Evolutionary conservation across 345 rosid genomes (phyloP), one percentile per base, ranked within the genome.

Genomic region (Eucalyptus erythrocorys): DNA sequence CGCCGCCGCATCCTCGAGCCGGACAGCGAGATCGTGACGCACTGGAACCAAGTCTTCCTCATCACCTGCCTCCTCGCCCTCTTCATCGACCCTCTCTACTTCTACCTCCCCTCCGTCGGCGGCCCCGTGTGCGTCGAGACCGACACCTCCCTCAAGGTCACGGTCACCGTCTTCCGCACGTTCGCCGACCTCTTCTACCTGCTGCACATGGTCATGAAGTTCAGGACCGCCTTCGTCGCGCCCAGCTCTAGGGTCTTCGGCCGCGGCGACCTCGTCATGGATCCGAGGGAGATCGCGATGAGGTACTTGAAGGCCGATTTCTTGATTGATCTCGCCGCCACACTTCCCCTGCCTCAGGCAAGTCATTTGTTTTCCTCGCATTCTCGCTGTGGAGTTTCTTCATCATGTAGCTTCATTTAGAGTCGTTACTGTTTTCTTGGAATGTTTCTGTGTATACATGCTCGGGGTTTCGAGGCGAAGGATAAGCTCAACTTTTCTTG

Each of bases 41-140:
- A 92, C 48, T 97, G 99, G 99, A 98, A 98, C 92, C 96, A 95
- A 90, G 92, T 98, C 88, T 98, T 98, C 91, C 95, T 98, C 87
- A 24, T 93, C 48, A 93, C 96, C 81, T 94, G 94, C 80, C 93
- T 98, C 87, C 85, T 97, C 55, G 95, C 99, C 7, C 97, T 98
- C 87, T 97, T 98, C 96, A 91, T 98, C 86, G 98, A 96, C 87
- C 99, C 98, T 50, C 91, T 98, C 85, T 98, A 94, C 90, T 96
- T 96, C 91, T 96, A 90, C 91, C 92, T 96, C 26, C 97, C 99
- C 40, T 92, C 89, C 68, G 93, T 95, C 40, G 94, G 94, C 3
- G 95, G 95, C 6, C 91, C 91, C 26, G 95, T 93, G 4, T 98
- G 99, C 87, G 89, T 95, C 89, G 51, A 90, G 37, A 88, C 91